These are phyloP conservation scores for Spatholobus suberectus DNA, from an alignment of 306 rosid species.

Conservation along the genomic window DNA sequence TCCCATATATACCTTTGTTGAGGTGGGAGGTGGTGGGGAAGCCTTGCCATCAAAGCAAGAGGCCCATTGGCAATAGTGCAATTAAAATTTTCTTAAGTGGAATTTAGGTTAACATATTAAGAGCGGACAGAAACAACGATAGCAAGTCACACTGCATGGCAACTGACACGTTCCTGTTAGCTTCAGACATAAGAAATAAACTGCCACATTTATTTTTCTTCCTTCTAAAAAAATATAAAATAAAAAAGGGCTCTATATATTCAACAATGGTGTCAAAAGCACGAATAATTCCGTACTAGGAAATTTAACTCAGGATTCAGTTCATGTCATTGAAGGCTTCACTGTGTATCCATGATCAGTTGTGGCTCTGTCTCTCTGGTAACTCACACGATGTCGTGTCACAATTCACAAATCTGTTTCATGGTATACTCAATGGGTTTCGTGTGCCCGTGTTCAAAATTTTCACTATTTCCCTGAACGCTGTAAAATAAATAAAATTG, in stretches of 20 bases:
- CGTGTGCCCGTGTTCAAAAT: constrained; percentile 55
- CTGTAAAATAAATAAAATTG: constrained; percentile 14
- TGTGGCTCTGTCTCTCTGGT: constrained; percentile 31
- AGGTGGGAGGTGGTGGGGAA: constrained; percentile 31
- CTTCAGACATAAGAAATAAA: constrained; percentile 21
- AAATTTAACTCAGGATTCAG: constrained; percentile 48
- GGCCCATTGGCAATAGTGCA: constrained; percentile 14
- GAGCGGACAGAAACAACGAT: constrained; percentile 18
- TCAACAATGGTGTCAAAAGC: constrained; percentile 39
- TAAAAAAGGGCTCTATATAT: background rate
- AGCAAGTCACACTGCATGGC: constrained; percentile 47
- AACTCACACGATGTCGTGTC: constrained; percentile 51
- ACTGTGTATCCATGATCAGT: constrained; percentile 40
- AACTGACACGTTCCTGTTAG: constrained; percentile 41
- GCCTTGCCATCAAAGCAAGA: constrained; percentile 26
- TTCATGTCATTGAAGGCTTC: constrained; percentile 46
- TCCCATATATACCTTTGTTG: constrained; percentile 25
- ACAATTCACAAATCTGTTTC: constrained; percentile 47
- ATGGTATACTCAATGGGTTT: constrained; percentile 47
- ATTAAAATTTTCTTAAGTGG: background rate
- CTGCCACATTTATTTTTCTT: constrained; percentile 14
- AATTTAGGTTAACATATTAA: constrained; percentile 29
- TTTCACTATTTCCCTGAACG: constrained; percentile 39
- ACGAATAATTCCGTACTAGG: constrained; percentile 56
- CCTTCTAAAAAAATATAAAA: background rate